A percentile compares a stretch with the other conserved stretches of the same genome.
Evolutionary conservation across 2,329 filamentous ascomycete species (phyloP).

Genomic region (Aspergillus sojae): DNA sequence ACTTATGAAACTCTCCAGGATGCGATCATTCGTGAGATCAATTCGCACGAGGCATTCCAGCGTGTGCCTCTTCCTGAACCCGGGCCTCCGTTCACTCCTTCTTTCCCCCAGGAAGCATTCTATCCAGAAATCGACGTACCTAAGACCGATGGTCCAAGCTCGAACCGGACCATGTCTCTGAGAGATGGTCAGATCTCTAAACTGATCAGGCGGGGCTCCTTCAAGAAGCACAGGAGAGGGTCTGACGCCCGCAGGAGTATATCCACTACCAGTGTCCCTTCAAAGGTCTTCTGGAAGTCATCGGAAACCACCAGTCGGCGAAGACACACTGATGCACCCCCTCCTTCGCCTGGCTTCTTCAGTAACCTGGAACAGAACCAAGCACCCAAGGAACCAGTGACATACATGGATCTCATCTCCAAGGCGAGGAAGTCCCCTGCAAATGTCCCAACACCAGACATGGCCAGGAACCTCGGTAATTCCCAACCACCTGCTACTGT

Average conservation of each 20-base stretch:
- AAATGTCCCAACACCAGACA: conserved; percentile 1
- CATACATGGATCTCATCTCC: conserved; percentile 34
- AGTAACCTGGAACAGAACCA: conserved; percentile 22
- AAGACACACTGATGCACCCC: conserved; percentile 45
- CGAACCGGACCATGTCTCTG: conserved; percentile 29
- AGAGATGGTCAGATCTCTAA: conserved; percentile 37
- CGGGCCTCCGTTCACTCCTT: conserved; percentile 40
- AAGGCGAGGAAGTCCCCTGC: conserved; percentile 23
- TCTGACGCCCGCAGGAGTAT: conserved; percentile 34
- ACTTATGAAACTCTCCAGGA: conserved; percentile 47
- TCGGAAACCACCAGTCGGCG: conserved; percentile 29
- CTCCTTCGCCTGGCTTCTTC: conserved; percentile 35
- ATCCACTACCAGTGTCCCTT: conserved; percentile 32
- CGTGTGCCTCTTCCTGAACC: conserved; percentile 33
- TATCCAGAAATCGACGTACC: conserved; percentile 16
- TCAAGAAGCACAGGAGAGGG: conserved; percentile 29
- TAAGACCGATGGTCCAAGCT: conserved; percentile 15
- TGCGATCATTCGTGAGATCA: conserved; percentile 47
- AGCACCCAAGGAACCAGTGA: conserved; percentile 24
- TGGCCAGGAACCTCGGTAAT: conserved; percentile 11
- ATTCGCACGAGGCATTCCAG: conserved; percentile 47
- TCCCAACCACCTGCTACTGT: conserved; percentile 18
- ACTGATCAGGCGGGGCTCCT: conserved; percentile 35
- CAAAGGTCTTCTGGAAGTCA: conserved; percentile 23
- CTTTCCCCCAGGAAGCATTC: conserved; percentile 27